Percentiles rank a stretch among this genome's conserved stretches.
Conservation (phyloP, 2,329 filamentous ascomycete species). For the Akanthomyces lecanii region DNA sequence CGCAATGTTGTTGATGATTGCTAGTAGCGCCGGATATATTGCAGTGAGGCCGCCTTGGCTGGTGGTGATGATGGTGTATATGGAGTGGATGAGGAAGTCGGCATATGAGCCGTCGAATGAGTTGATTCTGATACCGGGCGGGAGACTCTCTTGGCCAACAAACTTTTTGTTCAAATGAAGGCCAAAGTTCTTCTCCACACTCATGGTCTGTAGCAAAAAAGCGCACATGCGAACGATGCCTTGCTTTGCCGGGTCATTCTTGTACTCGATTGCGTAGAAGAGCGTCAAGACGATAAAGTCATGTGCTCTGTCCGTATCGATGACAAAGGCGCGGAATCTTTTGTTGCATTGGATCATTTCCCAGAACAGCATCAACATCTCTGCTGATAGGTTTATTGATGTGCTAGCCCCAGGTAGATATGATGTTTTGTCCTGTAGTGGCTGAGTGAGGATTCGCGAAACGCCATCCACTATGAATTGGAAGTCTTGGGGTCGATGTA, state of each 20-base stretch:
- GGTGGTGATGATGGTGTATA: slow-evolving; percentile 84
- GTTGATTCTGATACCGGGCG: slow-evolving; percentile 71
- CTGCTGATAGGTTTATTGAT: slow-evolving; percentile 80
- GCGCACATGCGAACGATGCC: slow-evolving; percentile 94
- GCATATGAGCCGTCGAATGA: slow-evolving; percentile 88
- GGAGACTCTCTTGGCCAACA: slow-evolving; percentile 82
- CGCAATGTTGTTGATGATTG: slow-evolving; percentile 89
- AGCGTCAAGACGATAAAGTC: slow-evolving; percentile 88
- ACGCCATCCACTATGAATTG: slow-evolving; percentile 96
- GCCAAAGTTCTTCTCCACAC: slow-evolving; percentile 87
- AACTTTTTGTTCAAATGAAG: slow-evolving; percentile 86
- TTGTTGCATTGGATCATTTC: slow-evolving; percentile 97
- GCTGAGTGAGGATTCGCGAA: slow-evolving; percentile 86
- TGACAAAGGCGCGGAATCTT: slow-evolving; percentile 91
- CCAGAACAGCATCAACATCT: slow-evolving; percentile 97
- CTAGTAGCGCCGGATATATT: slow-evolving; percentile 86
- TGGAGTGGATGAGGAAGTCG: slow-evolving; percentile 92
- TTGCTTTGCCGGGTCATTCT: slow-evolving; percentile 79
- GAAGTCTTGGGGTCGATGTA: slow-evolving; percentile 93
- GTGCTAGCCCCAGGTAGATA: slow-evolving; percentile 84
- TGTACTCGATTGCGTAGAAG: slow-evolving; percentile 90
- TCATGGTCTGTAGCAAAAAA: slow-evolving; percentile 93
- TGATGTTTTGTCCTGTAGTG: slow-evolving; percentile 80
- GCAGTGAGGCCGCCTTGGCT: slow-evolving; percentile 87
- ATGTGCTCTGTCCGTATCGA: slow-evolving; percentile 88